Evolutionary conservation across 1,284 basidiomycete genomes (phyloP), one percentile per base, ranked within the genome.

Genomic region (Sanguinoderma infundibulare): DNA sequence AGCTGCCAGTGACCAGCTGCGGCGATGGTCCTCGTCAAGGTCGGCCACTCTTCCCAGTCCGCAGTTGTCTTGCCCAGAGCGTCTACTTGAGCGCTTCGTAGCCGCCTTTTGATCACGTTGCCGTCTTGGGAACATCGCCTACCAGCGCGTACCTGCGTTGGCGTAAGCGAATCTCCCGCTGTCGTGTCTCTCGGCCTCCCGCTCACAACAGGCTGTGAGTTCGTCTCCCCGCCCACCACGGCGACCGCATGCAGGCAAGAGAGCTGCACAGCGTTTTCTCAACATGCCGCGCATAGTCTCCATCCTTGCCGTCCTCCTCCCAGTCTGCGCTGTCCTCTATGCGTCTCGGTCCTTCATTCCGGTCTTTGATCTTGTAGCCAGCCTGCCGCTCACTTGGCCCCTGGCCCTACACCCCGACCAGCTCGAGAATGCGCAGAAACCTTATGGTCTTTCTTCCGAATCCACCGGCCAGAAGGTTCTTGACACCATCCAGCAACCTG

Each of bases 371-470:
- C 59, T 73, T 35, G 70, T 68, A 35, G 56, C 67, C 17, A 66
- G 68, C 53, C 44, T 69, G 36, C 68, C 66, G 32, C 61, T 70
- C 52, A 67, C 69, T 6, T 72, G 69, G 71, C 71, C 72, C 1
- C 63, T 72, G 47, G 69, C 72, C 17, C 51, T 68, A 5, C 70
- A 73, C 54, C 68, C 71, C 4, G 71, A 73, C 61, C 22, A n/a
- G n/a, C n/a, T 38, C 3, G 42, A 59, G 40, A 52, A 30, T 17
- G n/a, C 42, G 20, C 66, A 66, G 38, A 50, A 57, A 26, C 44
- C 39, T 38, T 47, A 65, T 47, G 61, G 55, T 36, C 64, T 61
- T 10, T 42, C 51, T 14, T 62, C 63, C 26, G 49, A 51, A 14
- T 9, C 28, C 28, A n/a, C 46, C 8, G 32, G 32, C 12, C 49